Conservation (phyloP, 2,329 filamentous ascomycete species). For the Ceratocystis papillata region DNA sequence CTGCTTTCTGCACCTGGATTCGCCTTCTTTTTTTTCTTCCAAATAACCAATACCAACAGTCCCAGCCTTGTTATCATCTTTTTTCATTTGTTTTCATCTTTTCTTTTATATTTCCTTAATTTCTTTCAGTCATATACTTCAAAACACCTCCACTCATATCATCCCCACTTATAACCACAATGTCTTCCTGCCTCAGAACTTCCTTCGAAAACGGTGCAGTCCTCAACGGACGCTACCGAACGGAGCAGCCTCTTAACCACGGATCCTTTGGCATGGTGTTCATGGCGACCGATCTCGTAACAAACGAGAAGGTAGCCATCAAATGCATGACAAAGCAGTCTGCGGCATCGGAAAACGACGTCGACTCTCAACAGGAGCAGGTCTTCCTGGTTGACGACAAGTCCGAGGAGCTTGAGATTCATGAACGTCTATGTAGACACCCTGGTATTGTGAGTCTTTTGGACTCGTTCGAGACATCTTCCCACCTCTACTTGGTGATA, state of each 20-base stretch:
- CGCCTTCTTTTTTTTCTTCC: slow-evolving; percentile 16
- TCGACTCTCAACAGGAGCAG: slow-evolving; percentile 34
- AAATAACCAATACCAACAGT: slow-evolving; percentile 22
- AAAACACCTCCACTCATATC: slow-evolving; percentile 17
- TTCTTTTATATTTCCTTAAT: slow-evolving; percentile 25
- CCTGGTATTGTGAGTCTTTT: slow-evolving; percentile 89
- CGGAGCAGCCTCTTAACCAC: slow-evolving; percentile 89
- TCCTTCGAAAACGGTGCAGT: slow-evolving; percentile 68
- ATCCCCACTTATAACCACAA: slow-evolving; percentile 29
- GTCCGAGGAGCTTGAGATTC: slow-evolving; percentile 69
- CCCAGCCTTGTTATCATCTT: slow-evolving; percentile 23
- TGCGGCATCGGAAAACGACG: slow-evolving; percentile 42
- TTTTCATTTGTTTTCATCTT: slow-evolving; percentile 21
- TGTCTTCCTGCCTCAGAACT: slow-evolving; percentile 75
- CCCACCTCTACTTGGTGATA: slow-evolving; percentile 82
- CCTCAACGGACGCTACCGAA: slow-evolving; percentile 81
- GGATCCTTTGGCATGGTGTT: slow-evolving; percentile 99
- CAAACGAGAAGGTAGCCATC: slow-evolving; percentile 75
- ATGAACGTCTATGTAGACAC: slow-evolving; percentile 67
- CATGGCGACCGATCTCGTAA: slow-evolving; percentile 69
- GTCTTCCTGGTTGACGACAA: slow-evolving; percentile 69
- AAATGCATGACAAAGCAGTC: slow-evolving; percentile 87
- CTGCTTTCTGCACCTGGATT: slow-evolving; percentile 6
- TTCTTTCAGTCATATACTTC: slow-evolving; percentile 24
- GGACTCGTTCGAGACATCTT: slow-evolving; percentile 80